These are phyloP conservation scores for Posidonia oceanica DNA, from an alignment of 116 monocot genomes.

Conservation along the genomic window DNA sequence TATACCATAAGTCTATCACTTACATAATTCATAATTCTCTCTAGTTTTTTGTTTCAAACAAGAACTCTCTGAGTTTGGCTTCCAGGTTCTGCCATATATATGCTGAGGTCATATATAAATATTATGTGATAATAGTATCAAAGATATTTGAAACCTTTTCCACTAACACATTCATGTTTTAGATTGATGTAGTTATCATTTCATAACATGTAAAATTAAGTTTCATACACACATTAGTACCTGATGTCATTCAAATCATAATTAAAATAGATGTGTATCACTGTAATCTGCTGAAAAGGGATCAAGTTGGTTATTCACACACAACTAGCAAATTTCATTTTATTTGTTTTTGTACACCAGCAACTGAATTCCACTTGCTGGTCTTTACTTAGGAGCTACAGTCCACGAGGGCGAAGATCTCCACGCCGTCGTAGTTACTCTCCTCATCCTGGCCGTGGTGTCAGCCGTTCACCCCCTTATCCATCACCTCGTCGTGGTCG, in stretches of 20 bases:
- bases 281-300: background rate
- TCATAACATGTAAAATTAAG: background rate
- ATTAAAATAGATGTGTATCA: background rate
- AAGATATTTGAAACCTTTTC: background rate
- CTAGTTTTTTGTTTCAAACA: too few relatives aligned
- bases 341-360: background rate
- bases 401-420: conserved; percentile 17
- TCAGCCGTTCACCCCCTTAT: conserved; percentile 1
- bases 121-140: background rate
- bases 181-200: background rate
- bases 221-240: background rate
- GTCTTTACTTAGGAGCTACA: conserved; percentile 11
- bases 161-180: background rate
- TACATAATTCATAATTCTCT: background rate
- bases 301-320: background rate
- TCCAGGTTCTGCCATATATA: background rate
- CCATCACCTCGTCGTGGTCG: conserved; percentile 38
- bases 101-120: background rate
- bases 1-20: background rate
- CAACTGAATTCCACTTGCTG: background rate
- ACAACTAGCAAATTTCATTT: background rate
- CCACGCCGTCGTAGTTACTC: conserved; percentile 12
- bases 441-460: conserved; percentile 13
- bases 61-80: background rate
- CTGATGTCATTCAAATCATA: background rate